Evolutionary conservation across 1,284 basidiomycete genomes (phyloP).

Genomic region (Wolfiporia cocos): DNA sequence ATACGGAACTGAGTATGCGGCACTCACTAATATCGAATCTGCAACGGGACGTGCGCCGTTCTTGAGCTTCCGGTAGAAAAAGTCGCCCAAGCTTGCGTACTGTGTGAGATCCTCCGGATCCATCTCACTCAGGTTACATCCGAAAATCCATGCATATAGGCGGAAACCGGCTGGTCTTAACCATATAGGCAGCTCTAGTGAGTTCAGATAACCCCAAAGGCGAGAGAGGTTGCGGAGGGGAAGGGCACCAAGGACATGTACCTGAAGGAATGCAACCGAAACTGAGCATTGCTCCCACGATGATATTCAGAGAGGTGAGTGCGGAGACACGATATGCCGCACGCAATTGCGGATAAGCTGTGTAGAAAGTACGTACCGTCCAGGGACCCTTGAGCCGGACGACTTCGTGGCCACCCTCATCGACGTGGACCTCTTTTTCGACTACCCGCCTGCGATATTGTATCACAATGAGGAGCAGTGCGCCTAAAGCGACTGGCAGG

Average conservation of each 20-base stretch:
- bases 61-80: slow-evolving; percentile 92
- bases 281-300: not conserved
- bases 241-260: slow-evolving; percentile 92
- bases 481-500: slow-evolving; percentile 88
- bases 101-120: slow-evolving; percentile 71
- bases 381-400: slow-evolving; percentile 87
- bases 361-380: slow-evolving; percentile 62
- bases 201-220: slow-evolving; percentile 95
- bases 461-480: slow-evolving; percentile 78
- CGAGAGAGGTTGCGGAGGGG: slow-evolving; percentile 92
- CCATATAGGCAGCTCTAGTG: slow-evolving; percentile 90
- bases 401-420: slow-evolving; percentile 64
- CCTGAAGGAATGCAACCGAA: slow-evolving; percentile 38
- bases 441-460: slow-evolving; percentile 68
- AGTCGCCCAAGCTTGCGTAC: slow-evolving; percentile 86
- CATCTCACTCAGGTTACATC: slow-evolving; percentile 92
- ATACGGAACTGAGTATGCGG: not conserved
- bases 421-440: slow-evolving; percentile 62
- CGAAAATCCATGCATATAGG: slow-evolving; percentile 84
- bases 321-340: not conserved
- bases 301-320: not conserved
- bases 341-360: not conserved
- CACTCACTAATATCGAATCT: slow-evolving; percentile 64
- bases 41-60: slow-evolving; percentile 80
- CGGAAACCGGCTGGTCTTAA: slow-evolving; percentile 85